Evolutionary conservation across 179 eudicot genomes (phyloP).

Genomic region (Sideroxylon spinosum): DNA sequence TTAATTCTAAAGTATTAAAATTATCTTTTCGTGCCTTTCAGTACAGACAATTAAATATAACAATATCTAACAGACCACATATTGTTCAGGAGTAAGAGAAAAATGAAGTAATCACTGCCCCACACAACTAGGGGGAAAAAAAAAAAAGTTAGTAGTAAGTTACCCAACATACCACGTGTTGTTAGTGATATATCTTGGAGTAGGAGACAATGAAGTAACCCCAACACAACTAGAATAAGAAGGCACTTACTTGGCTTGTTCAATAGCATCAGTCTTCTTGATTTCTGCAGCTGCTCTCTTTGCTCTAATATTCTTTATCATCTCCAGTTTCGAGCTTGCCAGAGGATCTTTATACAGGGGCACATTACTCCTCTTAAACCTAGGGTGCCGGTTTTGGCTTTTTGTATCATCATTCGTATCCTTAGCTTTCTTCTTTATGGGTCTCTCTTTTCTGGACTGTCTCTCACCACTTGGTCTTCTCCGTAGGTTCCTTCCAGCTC

Average conservation of each 20-base stretch:
- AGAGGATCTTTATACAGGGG: constrained; percentile 80
- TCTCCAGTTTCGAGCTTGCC: constrained; percentile 70
- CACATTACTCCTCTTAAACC: constrained; percentile 33
- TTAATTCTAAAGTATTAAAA: no score
- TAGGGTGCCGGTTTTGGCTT: constrained; percentile 26
- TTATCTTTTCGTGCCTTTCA: no score
- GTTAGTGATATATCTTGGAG: no score
- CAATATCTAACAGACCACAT: no score
- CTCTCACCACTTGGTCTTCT: constrained; percentile 44
- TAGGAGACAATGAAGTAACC: no score
- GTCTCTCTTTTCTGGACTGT: constrained; percentile 24
- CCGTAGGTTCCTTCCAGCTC: constrained; percentile 46
- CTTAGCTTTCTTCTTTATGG: constrained; percentile 33
- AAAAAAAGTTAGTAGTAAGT: no score
- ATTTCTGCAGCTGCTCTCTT: constrained; percentile 54
- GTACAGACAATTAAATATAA: no score
- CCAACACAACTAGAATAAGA: background rate
- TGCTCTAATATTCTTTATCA: constrained; percentile 85
- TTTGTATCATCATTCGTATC: constrained; percentile 22
- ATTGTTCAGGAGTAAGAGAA: no score
- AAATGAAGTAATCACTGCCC: no score
- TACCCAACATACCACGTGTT: no score
- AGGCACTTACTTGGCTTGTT: constrained; percentile 69
- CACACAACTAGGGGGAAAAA: no score
- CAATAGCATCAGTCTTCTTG: constrained; percentile 56